Evolutionary conservation across 2,329 filamentous ascomycete species (phyloP).

Genomic region (Exophiala lecanii-corni): DNA sequence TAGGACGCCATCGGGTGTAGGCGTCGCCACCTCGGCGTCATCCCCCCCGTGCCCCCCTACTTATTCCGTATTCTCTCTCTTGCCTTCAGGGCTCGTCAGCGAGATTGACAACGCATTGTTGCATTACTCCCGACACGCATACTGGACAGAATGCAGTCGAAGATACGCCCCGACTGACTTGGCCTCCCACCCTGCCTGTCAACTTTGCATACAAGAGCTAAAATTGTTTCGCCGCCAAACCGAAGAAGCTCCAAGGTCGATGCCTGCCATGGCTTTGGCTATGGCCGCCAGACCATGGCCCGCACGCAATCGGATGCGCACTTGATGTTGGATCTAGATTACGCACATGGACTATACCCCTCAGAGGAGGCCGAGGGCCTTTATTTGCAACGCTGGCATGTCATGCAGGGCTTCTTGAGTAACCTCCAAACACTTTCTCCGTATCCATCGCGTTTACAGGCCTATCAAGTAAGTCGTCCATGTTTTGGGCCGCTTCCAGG

Average conservation of each 20-base stretch:
- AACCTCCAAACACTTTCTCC: neutral
- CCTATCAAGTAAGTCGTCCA: conserved; percentile 2
- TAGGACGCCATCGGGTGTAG: too few species aligned
- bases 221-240: conserved; percentile 5
- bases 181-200: conserved; percentile 6
- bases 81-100: too few species aligned
- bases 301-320: neutral
- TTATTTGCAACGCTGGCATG: neutral
- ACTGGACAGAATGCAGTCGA: too few species aligned
- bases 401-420: neutral
- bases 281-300: too few species aligned
- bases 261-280: conserved; percentile 2
- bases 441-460: neutral
- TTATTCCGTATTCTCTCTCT: too few species aligned
- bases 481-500: too few species aligned
- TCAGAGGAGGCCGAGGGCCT: neutral
- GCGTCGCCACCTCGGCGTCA: too few species aligned
- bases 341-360: conserved; percentile 10
- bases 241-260: conserved; percentile 8
- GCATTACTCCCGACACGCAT: too few species aligned
- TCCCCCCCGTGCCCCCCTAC: too few species aligned
- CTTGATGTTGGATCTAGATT: conserved; percentile 12
- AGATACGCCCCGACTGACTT: conserved; percentile 1
- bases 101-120: too few species aligned
- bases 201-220: conserved; percentile 18